Evolutionary conservation across 768 basidiomycete species (phyloP).

Genomic region (Xerocomus potaroensis): DNA sequence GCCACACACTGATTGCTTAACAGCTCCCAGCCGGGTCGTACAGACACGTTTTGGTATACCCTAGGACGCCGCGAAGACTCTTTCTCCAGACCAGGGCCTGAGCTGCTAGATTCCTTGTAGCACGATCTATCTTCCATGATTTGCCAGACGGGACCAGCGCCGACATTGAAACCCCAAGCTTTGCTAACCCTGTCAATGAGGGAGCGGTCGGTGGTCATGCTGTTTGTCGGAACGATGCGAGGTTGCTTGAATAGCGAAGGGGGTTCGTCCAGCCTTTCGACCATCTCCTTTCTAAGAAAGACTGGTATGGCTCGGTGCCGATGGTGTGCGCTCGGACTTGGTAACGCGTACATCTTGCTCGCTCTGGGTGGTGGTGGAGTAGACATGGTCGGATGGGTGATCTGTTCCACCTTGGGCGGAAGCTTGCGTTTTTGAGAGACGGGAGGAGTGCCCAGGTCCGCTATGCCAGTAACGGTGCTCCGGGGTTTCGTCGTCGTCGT

Average conservation of each 20-base stretch:
- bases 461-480: background rate
- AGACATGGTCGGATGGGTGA: conserved; percentile 2
- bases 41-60: conserved; percentile 46
- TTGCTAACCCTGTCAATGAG: conserved; percentile 57
- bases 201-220: conserved; percentile 45
- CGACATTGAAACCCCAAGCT: conserved; percentile 70
- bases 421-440: conserved; percentile 17
- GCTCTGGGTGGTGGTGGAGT: conserved; percentile 11
- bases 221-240: conserved; percentile 46
- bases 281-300: conserved; percentile 42
- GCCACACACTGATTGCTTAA: conserved; percentile 46
- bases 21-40: conserved; percentile 44
- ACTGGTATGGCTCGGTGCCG: conserved; percentile 68
- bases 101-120: conserved; percentile 57
- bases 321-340: conserved; percentile 65
- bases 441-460: background rate
- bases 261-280: conserved; percentile 53
- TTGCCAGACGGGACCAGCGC: conserved; percentile 76
- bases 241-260: conserved; percentile 50
- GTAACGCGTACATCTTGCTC: conserved; percentile 50
- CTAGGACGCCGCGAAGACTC: conserved; percentile 56
- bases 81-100: conserved; percentile 28
- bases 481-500: conserved; percentile 20
- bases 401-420: conserved; percentile 14
- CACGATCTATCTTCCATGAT: conserved; percentile 72